Percentiles rank a stretch among this genome's conserved stretches.
These are phyloP conservation scores for Yamadazyma paraphyllophila DNA, from an alignment of 805 yeast genomes.

Conservation along the genomic window DNA sequence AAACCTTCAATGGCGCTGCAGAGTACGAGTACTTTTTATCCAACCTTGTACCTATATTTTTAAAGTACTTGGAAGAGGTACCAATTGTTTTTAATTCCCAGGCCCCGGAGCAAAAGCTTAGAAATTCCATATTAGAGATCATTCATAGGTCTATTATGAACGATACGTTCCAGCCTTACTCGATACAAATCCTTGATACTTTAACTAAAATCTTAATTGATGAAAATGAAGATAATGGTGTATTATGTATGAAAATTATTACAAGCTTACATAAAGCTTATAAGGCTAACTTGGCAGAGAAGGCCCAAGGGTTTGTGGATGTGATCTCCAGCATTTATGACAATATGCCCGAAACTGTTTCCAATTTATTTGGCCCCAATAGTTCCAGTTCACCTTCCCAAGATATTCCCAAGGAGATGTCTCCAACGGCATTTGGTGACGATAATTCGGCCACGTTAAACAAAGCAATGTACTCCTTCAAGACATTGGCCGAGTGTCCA, in stretches of 20 bases:
- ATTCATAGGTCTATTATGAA: slow-evolving; percentile 79
- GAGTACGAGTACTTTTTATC: slow-evolving; percentile 79
- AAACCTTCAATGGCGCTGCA: slow-evolving; percentile 73
- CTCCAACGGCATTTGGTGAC: slow-evolving; percentile 41
- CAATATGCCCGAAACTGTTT: slow-evolving; percentile 74
- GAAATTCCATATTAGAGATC: slow-evolving; percentile 75
- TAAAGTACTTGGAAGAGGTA: slow-evolving; percentile 58
- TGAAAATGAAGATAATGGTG: slow-evolving; percentile 96
- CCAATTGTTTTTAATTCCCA: slow-evolving; percentile 69
- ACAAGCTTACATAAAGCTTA: slow-evolving; percentile 85
- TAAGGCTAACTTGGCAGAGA: slow-evolving; percentile 61
- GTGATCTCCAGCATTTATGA: slow-evolving; percentile 73
- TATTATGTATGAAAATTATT: slow-evolving; percentile 81
- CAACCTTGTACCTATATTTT: slow-evolving; percentile 66
- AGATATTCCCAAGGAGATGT: slow-evolving; percentile 21
- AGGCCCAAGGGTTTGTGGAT: slow-evolving; percentile 76
- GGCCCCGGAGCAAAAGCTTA: slow-evolving; percentile 72
- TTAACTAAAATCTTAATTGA: slow-evolving; percentile 58
- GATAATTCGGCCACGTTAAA: slow-evolving; percentile 52
- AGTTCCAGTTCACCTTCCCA: slow-evolving; percentile 9
- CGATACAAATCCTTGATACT: slow-evolving; percentile 55
- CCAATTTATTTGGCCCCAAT: slow-evolving; percentile 56
- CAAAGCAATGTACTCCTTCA: slow-evolving; percentile 78
- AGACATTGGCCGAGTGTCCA: slow-evolving; percentile 93
- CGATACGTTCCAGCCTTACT: slow-evolving; percentile 73